Evolutionary conservation across 148 eudicot species (phyloP), one percentile per base, ranked within the genome.

Genomic region (Rhododendron griersonianum): DNA sequence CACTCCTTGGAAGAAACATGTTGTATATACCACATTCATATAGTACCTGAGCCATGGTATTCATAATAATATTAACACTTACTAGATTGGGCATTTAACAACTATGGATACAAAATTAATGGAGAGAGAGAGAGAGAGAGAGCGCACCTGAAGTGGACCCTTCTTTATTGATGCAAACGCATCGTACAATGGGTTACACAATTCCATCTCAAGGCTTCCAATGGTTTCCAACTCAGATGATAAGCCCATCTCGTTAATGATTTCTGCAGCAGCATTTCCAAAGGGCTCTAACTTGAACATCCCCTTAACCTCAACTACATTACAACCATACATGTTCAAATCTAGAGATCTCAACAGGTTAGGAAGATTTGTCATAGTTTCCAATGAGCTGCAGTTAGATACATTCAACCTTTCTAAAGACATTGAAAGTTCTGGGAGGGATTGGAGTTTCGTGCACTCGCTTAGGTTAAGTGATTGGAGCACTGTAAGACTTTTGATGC

Each of bases 21-120:
- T 67, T 53, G 47, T 33, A 35, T 74, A 84, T 84, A 33, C 71
- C 86, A 9, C 51, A 84, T 84, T 84, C 86, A 11, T 84, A 75
- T 19, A 84, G 51, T 33, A 80, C 86, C 86, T 84, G 71, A 18
- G 10, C 1, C 80, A 84, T 69, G 25, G 30, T 41, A 71, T n/a
- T 15, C 11, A 69, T 7, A 73, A 5, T 19, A 41, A 41, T 41
- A 41, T 41, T 41, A 5, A 41, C 44, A 39, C 41, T 39, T 39
- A 41, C 5, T 41, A 19, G 15, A 30, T 10, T 53, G 57, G 57
- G 4, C 57, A 53, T 15, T 13, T 18, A 35, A 4, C 0, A 41
- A 41, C 7, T 41, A 41, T 41, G 44, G 44, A 5, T 41, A 41
- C 44, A 41, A 41, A 41, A 41, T 41, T 0, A 41, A 6, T 41